A percentile compares a stretch with the other conserved stretches of the same genome.
These are phyloP conservation scores for Lachancea cidri DNA, from an alignment of 805 yeast species.

Conservation along the genomic window DNA sequence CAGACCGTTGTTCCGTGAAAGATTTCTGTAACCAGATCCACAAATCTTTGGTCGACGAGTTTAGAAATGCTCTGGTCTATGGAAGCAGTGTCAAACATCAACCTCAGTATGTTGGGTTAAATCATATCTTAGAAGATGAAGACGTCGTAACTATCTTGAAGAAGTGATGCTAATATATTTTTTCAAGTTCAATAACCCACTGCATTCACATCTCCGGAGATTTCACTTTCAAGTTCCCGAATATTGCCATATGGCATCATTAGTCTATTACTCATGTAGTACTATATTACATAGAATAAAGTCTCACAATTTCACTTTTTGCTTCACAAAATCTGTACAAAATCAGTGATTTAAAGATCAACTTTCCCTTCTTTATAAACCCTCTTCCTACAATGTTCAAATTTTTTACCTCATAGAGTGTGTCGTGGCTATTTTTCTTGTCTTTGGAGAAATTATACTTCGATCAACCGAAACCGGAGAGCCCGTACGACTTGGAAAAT, in stretches of 20 bases:
- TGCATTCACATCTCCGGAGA: background rate
- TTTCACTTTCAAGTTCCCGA: background rate
- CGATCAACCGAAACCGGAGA: background rate
- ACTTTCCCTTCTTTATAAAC: background rate
- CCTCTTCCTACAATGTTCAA: background rate
- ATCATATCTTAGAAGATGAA: constrained; percentile 84
- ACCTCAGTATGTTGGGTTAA: constrained; percentile 91
- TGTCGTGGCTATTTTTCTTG: background rate
- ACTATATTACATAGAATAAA: background rate
- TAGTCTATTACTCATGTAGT: background rate
- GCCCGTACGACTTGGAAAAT: background rate
- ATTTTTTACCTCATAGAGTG: background rate
- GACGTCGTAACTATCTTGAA: constrained; percentile 95
- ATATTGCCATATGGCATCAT: background rate
- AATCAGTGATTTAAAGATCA: no score
- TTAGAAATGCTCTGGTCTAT: constrained; percentile 86
- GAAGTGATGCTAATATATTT: constrained; percentile 38
- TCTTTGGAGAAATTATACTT: background rate
- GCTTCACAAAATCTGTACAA: no score
- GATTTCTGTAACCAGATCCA: constrained; percentile 97
- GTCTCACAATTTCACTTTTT: no score
- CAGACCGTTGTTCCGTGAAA: constrained; percentile 77
- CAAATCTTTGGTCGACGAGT: constrained; percentile 88
- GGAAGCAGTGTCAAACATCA: constrained; percentile 96
- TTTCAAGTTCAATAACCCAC: background rate